These are phyloP conservation scores for Fusarium xyrophilum DNA, from an alignment of 2,329 filamentous ascomycete genomes.

Conservation along the genomic window DNA sequence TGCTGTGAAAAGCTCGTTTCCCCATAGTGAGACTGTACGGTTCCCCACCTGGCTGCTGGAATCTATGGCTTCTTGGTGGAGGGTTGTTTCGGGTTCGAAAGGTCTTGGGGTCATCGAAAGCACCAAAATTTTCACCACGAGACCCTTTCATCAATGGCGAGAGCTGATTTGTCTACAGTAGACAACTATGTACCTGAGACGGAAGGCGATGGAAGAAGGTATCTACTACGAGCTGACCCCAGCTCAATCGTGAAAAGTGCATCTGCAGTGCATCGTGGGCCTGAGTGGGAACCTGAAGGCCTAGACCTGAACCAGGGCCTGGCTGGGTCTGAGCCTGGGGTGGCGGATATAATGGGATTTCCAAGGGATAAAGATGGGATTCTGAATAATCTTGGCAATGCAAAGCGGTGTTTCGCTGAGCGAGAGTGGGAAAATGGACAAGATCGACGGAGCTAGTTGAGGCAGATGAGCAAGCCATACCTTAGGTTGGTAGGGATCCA, in stretches of 20 bases:
- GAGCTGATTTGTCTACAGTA: not conserved
- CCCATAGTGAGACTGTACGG: not conserved
- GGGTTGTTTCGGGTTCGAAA: conserved; percentile 9
- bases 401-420: conserved; percentile 10
- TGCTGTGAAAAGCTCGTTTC: not conserved
- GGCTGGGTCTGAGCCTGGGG: not conserved
- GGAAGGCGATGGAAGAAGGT: not conserved
- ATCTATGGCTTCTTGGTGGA: not conserved
- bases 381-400: conserved; percentile 15
- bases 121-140: conserved; percentile 11
- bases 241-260: not conserved
- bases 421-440: conserved; percentile 11
- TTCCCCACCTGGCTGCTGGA: not conserved
- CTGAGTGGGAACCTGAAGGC: conserved; percentile 5
- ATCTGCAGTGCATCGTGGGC: not conserved
- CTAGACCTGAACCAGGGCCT: not conserved
- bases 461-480: conserved; percentile 7
- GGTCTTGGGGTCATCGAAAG: conserved; percentile 23
- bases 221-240: not conserved
- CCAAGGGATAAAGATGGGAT: conserved; percentile 26
- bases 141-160: conserved; percentile 6
- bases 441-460: conserved; percentile 28
- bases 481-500: conserved; percentile 16
- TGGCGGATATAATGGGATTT: conserved; percentile 14
- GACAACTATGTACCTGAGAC: not conserved